These are phyloP conservation scores for Fusarium pseudocircinatum DNA, from an alignment of 2,329 filamentous ascomycete genomes.

Conservation along the genomic window DNA sequence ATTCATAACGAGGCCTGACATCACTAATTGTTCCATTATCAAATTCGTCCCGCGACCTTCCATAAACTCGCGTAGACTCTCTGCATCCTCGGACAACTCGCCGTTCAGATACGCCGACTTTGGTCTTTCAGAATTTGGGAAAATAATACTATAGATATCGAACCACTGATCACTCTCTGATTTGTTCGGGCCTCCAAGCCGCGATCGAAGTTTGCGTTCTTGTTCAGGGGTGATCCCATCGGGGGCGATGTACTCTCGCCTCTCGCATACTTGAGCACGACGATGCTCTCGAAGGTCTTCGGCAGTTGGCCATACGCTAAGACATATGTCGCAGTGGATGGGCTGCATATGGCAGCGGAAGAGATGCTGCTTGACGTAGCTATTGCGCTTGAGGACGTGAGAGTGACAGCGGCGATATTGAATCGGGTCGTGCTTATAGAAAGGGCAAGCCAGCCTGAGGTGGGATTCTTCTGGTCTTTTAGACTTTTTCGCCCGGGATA, in stretches of 20 bases:
- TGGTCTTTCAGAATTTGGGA: neutral
- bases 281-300: neutral
- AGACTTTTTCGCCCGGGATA: neutral
- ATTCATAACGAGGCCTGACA: neutral
- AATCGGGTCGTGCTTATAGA: neutral
- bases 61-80: constrained; percentile 3
- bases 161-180: constrained; percentile 7
- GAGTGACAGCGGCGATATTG: neutral
- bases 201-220: neutral
- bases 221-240: neutral
- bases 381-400: neutral
- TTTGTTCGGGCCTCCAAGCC: neutral
- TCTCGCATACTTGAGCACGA: neutral
- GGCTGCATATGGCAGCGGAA: constrained; percentile 1
- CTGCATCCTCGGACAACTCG: neutral
- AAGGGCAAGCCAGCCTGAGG: neutral
- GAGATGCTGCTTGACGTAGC: constrained; percentile 1
- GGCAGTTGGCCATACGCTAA: neutral
- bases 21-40: neutral
- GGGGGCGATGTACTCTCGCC: neutral
- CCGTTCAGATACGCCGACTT: neutral
- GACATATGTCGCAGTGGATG: neutral
- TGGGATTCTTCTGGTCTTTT: neutral
- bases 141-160: neutral
- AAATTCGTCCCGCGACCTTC: neutral